Base-by-base conservation (phyloP, 805 yeast genomes). In the Ogataea kodamae region DNA sequence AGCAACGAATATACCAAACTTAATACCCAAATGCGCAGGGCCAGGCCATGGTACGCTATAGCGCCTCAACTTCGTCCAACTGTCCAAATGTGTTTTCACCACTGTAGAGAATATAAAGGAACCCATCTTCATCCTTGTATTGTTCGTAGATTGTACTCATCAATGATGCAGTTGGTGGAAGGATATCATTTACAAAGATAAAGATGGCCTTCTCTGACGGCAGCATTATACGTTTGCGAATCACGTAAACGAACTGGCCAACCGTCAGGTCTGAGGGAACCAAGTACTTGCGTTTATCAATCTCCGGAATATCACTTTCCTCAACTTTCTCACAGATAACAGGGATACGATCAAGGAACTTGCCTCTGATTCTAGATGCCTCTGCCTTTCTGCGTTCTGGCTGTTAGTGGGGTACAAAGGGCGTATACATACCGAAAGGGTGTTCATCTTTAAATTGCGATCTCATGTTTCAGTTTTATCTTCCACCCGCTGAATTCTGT, bases 131-230 rank as follows among this genome's bases (percentile, higher is more conserved):
- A 58, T 92, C 98, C 66, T 88, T 88, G 64, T 92, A 96, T 62
- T 92, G 97, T 54, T 89, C 95, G 57, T 92, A 92, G 45, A 92
- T 83, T 15, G 92, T 75, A 51, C 95, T 82, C 92, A 92, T 87
- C 48, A 92, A 74, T 11, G 97, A 95, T 13, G 97, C 97, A 3
- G 98, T 92, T 28, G 97, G 97, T 8, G 98, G 98, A 49, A 92
- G 73, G 37, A 92, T 88, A 60, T 92, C 98, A 57, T 92, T 90
- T 45, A 92, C 96, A 61, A 92, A 92, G 48, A 92, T 88, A 64
- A 92, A 92, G 46, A 92, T 90, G 26, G 98, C 98, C 79, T 90
- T 89, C 62, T 92, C 98, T 18, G 96, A 84, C 29, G 96, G 96
- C 45, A 92, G 74, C 69, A 84, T 84, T 62, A 92, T 89, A 61